Base-by-base conservation (phyloP, 148 eudicot genomes). In the Nepenthes mirabilis region DNA sequence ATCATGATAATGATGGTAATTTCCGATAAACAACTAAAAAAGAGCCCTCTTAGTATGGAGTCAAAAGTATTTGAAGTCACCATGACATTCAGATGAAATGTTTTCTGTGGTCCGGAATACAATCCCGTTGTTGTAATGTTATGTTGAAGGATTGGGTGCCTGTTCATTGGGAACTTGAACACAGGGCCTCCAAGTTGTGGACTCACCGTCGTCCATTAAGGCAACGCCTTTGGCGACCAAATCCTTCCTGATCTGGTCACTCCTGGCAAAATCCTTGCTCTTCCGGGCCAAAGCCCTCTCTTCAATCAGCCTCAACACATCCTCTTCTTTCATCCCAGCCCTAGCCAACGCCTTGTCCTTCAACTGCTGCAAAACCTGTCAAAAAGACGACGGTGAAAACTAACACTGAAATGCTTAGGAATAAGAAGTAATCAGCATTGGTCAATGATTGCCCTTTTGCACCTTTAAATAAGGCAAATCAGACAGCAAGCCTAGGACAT, bases 151-250 rank as follows among this genome's bases (percentile, higher is more conserved):
- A 23, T 23, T 40, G 45, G 7, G n/a, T 34, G 53, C 54, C 61
- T 78, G 60, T 55, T 70, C 78, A 54, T 63, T 68, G 37, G 43
- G 68, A 14, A 32, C 69, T 2, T 81, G 82, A 58, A 80, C 75
- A 51, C 90, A 82, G 8, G 99, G 95, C 76, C 82, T 82, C 98
- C 98, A 93, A 33, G 70, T 62, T 10, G 88, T 88, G 43, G 76
- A 83, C 7, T 70, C 75, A 2, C 79, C 84, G 37, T 66, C 66
- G 79, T 93, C 99, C 96, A 88, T 93, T 33, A 89, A 61, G 58
- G 80, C 79, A 52, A 93, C 84, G 33, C 99, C 99, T 71, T 83
- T 82, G 33, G 68, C 70, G 43, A 65, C 66, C 67, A 93, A 67
- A 51, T 77, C 77, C 10, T 56, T 74, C 66, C 96, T 73, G 11